These are phyloP conservation scores for Hypoxylon intermedium DNA, from an alignment of 495 filamentous ascomycete species.

Conservation along the genomic window DNA sequence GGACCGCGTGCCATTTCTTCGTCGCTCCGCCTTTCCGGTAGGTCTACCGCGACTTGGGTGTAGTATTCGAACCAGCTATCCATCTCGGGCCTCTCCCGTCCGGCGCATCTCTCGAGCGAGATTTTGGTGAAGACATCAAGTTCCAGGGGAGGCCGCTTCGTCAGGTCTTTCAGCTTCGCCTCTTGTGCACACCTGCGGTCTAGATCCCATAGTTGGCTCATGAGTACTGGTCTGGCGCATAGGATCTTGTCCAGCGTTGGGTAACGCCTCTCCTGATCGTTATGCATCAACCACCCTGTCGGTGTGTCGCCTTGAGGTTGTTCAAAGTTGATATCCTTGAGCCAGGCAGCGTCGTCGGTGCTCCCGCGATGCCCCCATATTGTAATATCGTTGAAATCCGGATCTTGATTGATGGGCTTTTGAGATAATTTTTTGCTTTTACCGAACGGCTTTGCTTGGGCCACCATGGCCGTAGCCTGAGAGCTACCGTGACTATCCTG, in stretches of 20 bases:
- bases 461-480: slow-evolving; percentile 11
- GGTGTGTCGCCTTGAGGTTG: slow-evolving; percentile 4
- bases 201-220: slow-evolving; percentile 25
- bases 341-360: slow-evolving; percentile 2
- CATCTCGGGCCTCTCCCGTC: slow-evolving; percentile 4
- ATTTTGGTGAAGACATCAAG: slow-evolving; percentile 22
- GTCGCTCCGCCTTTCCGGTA: slow-evolving; percentile 14
- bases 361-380: slow-evolving; percentile 14
- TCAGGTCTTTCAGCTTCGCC: not conserved
- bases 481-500: too few species aligned
- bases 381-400: slow-evolving; percentile 16
- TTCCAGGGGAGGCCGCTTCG: slow-evolving; percentile 2
- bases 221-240: not conserved
- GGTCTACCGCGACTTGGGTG: slow-evolving; percentile 1
- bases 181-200: slow-evolving; percentile 18
- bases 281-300: slow-evolving; percentile 29
- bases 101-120: slow-evolving; percentile 21
- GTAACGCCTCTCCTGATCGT: slow-evolving; percentile 24
- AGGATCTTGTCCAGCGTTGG: slow-evolving; percentile 32
- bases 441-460: too few species aligned
- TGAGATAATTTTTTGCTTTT: too few species aligned
- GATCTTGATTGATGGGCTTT: slow-evolving; percentile 4
- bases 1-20: slow-evolving; percentile 30
- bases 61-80: slow-evolving; percentile 10
- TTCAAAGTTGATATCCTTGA: not conserved